Base-by-base conservation (phyloP, 2,329 filamentous ascomycete genomes). In the Verruconis gallopava region DNA sequence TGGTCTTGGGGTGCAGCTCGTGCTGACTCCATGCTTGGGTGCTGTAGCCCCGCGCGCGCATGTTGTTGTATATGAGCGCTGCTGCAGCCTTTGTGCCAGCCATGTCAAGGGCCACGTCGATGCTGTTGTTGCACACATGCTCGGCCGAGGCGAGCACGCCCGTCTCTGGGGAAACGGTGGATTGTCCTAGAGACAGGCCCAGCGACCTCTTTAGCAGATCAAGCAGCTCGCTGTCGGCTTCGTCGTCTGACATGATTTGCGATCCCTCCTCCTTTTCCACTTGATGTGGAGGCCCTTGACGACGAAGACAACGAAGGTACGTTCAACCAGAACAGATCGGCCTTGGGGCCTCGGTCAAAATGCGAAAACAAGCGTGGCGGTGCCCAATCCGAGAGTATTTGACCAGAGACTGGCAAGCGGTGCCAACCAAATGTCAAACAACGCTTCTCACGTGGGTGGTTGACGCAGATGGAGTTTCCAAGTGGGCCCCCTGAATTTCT, bases 91-190 rank as follows among this genome's bases (percentile, higher is more conserved):
- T 93, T 41, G 82, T 88, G 38, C 81, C 78, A 43, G 75, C 72
- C 69, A 88, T 86, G 55, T 89, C 82, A 34, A 98, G 68, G 9
- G 85, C 84, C 22, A 98, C 85, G 57, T 98, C 91, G 57, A 94
- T 86, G 48, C 85, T 76, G 62, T 95, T 91, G 65, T 94, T 78
- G 63, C 82, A 93, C 54, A 96, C 79, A 63, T 81, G 84, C 61
- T 93, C 79, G 35, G 88, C 88, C 47, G 78, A 74, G 49, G 84
- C 70, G 3, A 96, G 73, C 32, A 96, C 86, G 39, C 79, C 82
- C 4, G 84, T 93, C 52, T 89, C 82, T 15, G 81, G 73, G 17
- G 79, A 63, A 4, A 59, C 72, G 15, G 72, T 63, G 37, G 71
- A 60, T 41, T 75, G 55, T 19, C 65, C 60, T 15, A 68, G 63